Conservation (phyloP, 108 stramenopile species). For the Conticribra weissflogii region DNA sequence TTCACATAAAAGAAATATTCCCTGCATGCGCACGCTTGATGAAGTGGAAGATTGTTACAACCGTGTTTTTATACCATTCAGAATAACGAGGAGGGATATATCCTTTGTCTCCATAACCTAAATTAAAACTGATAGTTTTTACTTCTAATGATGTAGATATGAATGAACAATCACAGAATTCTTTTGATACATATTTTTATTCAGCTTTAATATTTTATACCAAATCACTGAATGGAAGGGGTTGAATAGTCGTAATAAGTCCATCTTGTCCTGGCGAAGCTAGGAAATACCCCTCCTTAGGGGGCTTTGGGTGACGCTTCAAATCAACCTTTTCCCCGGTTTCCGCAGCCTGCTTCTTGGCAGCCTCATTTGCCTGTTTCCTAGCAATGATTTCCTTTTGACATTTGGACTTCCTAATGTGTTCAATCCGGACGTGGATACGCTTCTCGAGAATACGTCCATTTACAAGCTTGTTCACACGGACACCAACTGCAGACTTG, state of each 20-base stretch:
- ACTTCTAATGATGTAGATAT: no score
- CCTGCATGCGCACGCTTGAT: no score
- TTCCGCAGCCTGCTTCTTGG: constrained; percentile 85
- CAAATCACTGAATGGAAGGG: constrained; percentile 92
- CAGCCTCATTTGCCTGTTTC: constrained; percentile 77
- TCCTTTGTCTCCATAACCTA: no score
- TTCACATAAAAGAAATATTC: no score
- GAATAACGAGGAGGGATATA: no score
- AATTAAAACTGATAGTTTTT: no score
- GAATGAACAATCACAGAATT: no score
- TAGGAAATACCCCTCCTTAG: constrained; percentile 95
- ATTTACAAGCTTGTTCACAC: constrained; percentile 98
- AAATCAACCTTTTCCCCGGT: constrained; percentile 85
- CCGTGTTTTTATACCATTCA: no score
- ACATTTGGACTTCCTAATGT: constrained; percentile 95
- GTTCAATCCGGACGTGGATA: constrained; percentile 99
- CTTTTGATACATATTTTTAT: no score
- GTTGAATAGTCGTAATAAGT: constrained; percentile 90
- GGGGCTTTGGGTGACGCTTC: constrained; percentile 94
- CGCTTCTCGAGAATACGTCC: constrained; percentile 98
- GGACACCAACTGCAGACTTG: constrained; percentile 95
- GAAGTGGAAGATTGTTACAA: no score
- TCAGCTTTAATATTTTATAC: constrained; percentile 69
- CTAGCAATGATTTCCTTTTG: constrained; percentile 92
- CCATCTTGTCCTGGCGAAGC: constrained; percentile 69